Conservation (phyloP, 179 eudicot genomes). For the Beta lomatogona region DNA sequence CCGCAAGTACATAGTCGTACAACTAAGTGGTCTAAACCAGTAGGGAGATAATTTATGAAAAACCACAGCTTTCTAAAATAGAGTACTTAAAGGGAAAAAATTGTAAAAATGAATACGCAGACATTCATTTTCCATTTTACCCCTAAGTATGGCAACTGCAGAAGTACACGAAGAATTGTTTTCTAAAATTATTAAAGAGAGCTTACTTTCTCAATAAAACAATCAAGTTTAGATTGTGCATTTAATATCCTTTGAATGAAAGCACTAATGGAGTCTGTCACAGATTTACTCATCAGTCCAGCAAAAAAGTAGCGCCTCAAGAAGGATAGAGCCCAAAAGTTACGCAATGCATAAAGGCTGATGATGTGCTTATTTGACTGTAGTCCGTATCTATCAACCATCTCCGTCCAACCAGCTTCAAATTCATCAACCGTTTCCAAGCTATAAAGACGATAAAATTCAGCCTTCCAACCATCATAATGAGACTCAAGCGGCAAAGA, state of each 20-base stretch:
- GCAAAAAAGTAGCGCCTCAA: constrained; percentile 70
- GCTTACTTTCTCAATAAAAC: constrained; percentile 61
- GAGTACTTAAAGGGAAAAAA: not conserved
- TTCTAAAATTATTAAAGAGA: not conserved
- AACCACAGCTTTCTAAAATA: not conserved
- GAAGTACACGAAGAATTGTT: not conserved
- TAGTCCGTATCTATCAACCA: constrained; percentile 59
- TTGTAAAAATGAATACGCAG: not conserved
- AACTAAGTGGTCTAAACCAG: not conserved
- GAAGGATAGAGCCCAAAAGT: constrained; percentile 75
- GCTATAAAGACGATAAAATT: constrained; percentile 65
- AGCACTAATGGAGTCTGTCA: constrained; percentile 52
- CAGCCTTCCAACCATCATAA: constrained; percentile 74
- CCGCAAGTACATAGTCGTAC: not conserved
- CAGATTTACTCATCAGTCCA: constrained; percentile 59
- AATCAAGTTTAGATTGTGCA: constrained; percentile 56
- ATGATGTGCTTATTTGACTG: constrained; percentile 72
- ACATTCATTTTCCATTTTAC: not conserved
- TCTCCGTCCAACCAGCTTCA: constrained; percentile 75
- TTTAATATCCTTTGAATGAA: constrained; percentile 67
- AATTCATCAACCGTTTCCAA: constrained; percentile 68
- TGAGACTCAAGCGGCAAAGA: constrained; percentile 60
- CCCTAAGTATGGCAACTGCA: not conserved
- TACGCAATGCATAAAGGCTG: constrained; percentile 67
- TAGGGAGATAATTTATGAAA: not conserved